phyloP scores from a whole-genome alignment of 2,329 filamentous ascomycete species.

The Fusarium vanettenii region DNA sequence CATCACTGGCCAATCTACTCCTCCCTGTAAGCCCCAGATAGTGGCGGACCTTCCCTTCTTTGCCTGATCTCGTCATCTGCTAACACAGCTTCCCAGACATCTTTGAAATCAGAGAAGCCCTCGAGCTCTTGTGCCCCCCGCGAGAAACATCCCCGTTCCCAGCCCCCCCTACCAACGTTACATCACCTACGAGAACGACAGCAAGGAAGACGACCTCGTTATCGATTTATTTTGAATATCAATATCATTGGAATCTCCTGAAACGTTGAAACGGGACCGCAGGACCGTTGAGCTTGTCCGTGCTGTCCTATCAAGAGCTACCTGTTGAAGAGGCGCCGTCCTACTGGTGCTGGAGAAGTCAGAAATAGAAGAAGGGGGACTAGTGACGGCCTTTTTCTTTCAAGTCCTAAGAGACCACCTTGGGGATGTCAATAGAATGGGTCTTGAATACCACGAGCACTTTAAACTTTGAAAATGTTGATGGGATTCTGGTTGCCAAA shows the following conservation, averaged over 20 bases:
- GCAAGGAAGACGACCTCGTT: neutral
- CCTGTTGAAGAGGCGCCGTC: neutral
- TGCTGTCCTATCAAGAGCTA: neutral
- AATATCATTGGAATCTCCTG: neutral
- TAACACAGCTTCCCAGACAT: neutral
- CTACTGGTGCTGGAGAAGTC: neutral
- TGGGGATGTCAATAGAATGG: neutral
- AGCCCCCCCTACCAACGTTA: neutral
- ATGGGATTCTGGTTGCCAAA: neutral
- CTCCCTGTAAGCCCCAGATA: neutral
- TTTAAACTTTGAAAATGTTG: neutral
- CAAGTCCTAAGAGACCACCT: neutral
- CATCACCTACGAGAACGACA: neutral
- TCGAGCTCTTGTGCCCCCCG: neutral
- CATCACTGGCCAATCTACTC: neutral
- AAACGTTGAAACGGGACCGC: neutral
- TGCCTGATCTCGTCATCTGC: neutral
- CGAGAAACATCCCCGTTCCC: neutral
- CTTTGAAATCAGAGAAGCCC: neutral
- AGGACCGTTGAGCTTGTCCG: neutral
- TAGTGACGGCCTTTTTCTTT: neutral
- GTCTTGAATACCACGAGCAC: neutral
- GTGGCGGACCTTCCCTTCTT: rapidly evolving
- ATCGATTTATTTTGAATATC: neutral
- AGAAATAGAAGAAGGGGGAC: neutral